Base-by-base conservation (phyloP, 2,329 filamentous ascomycete species). In the Arthroderma sp. region DNA sequence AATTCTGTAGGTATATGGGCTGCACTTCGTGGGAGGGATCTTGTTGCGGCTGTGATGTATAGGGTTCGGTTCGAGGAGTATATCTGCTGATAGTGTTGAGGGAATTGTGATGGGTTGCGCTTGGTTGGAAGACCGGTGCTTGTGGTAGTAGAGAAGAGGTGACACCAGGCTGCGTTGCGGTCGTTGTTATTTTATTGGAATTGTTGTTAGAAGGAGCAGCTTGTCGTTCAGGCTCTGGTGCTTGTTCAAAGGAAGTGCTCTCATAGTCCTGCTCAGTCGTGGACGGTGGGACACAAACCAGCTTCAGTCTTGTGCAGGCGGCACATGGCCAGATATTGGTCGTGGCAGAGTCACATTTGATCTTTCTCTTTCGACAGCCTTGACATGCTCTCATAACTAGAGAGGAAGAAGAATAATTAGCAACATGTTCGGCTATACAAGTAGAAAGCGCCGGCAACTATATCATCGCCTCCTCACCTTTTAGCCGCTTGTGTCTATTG, bases 271-370 rank as follows among this genome's bases (percentile, higher is more conserved):
- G 82, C 49, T 78, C 79, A 47, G 87, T 81, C 15, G 15, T 22
- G 46, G 85, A 87, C 3, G 89, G 91, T 38, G 87, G 86, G 28
- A 95, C 81, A 62, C 91, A 96, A 57, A 91, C 85, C 48, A 95
- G 75, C 69, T 95, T 96, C 50, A 96, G 71, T 40, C 89, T 79
- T 50, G 87, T 83, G 62, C 89, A 98, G 32, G 91, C 86, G 36
- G 88, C 91, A 64, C 89, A 96, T 29, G 91, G 91, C 89, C 91
- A 96, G 33, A 86, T 87, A 63, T 96, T 95, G 36, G 88, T 95
- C 9, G 89, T 94, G 15, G 89, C 89, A 43, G 89, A 87, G 68
- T 96, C 91, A 67, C 89, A 98, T 64, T 94, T 94, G 61, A 98
- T 98, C 66, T 98, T 98, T 58, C 89, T 79, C 65, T 87, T 81